These are phyloP conservation scores for Solanum hybrid DNA, from an alignment of 305 asterid genomes.

Conservation along the genomic window DNA sequence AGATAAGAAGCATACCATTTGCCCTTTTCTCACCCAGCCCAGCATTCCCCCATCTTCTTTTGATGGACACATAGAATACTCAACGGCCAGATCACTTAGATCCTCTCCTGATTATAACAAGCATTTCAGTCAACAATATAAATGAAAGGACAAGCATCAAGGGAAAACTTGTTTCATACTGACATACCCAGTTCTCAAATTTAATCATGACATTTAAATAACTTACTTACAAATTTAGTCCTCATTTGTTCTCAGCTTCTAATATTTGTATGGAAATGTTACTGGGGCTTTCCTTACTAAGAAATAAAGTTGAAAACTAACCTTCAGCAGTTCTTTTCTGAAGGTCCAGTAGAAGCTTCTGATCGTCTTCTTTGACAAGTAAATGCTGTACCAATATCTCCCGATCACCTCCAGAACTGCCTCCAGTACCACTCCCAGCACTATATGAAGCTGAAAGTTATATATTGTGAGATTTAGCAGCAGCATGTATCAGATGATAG, in stretches of 20 bases:
- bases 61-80: constrained; percentile 80
- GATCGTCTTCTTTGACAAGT: constrained; percentile 86
- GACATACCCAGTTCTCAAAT: not conserved
- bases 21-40: constrained; percentile 97
- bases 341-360: constrained; percentile 62
- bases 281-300: not conserved
- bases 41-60: constrained; percentile 97
- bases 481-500: not conserved
- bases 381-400: constrained; percentile 90
- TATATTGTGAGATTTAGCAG: not conserved
- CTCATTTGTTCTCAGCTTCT: not conserved
- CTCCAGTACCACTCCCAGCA: constrained; percentile 47
- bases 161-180: not conserved
- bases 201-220: not conserved
- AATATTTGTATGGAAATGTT: not conserved
- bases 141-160: constrained; percentile 1
- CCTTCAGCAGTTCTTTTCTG: constrained; percentile 64
- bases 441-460: constrained; percentile 55
- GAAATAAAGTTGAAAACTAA: constrained; percentile 15
- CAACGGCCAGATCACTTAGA: constrained; percentile 83
- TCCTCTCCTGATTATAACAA: constrained; percentile 65
- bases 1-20: constrained; percentile 62
- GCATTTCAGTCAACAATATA: constrained; percentile 17
- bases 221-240: not conserved
- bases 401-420: constrained; percentile 41